Base-by-base conservation (phyloP, 306 rosid genomes). In the Pyrus betulifolia region DNA sequence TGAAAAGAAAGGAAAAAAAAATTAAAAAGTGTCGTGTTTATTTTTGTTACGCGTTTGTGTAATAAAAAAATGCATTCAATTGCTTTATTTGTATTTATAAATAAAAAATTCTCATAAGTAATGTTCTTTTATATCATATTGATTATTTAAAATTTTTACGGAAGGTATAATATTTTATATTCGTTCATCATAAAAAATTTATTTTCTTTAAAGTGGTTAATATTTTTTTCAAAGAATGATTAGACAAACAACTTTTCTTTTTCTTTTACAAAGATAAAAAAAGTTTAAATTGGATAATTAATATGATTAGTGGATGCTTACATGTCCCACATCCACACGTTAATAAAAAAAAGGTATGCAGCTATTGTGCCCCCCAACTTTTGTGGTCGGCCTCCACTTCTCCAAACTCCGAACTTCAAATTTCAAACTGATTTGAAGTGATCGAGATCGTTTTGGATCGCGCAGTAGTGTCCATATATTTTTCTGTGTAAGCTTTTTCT, bases 241-340 rank as follows among this genome's bases (percentile, higher is more conserved):
- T 46, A 28, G 71, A 73, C 68, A 75, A 22, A 52, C 13, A 52
- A 67, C 73, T 66, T 66, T 65, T 76, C 25, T 33, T 52, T 76
- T 27, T 38, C 30, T 46, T 65, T 65, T 67, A 22, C 6, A 18
- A 21, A 23, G 8, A 58, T 15, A 12, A 58, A 14, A 27, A 38
- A 15, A 23, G 18, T 42, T 45, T 15, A 11, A 23, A 38, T 55
- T 23, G 17, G 17, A 58, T 23, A 4, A 30, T 15, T 38, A 35
- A 38, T 73, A 9, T 60, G 58, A 44, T 61, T 4, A 74, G 28
- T 74, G 78, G 78, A 62, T 73, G 76, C 68, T 28, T 73, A 25
- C 76, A 23, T 38, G 76, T 51, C 64, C 27, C 52, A 33, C 52
- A 31, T 64, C 42, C 11, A 11, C 21, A 61, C 22, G 61, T 13